Evolutionary conservation across 1,284 basidiomycete genomes (phyloP).

Genomic region (Athelia sp.): DNA sequence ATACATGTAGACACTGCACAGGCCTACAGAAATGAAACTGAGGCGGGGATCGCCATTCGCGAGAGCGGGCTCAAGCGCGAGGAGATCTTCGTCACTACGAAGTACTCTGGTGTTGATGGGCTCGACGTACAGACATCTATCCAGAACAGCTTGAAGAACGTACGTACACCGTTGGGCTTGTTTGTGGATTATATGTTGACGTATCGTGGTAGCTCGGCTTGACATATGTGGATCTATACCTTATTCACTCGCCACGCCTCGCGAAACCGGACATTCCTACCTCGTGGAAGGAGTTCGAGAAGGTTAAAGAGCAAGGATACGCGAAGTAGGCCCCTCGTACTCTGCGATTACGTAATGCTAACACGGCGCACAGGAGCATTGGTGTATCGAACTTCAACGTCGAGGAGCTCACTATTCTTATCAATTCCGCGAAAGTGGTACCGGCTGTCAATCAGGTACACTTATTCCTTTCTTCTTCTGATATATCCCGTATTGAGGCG

Average conservation of each 20-base stretch:
- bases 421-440: conserved; percentile 50
- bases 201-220: conserved; percentile 48
- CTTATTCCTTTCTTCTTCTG: neutral
- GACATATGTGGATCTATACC: conserved; percentile 66
- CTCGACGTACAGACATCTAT: conserved; percentile 51
- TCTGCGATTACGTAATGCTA: neutral
- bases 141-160: conserved; percentile 52
- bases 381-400: conserved; percentile 72
- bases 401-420: conserved; percentile 46
- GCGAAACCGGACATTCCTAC: conserved; percentile 49
- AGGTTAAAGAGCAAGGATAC: conserved; percentile 48
- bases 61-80: conserved; percentile 40
- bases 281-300: conserved; percentile 61
- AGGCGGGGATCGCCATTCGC: conserved; percentile 42
- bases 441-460: conserved; percentile 70
- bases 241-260: conserved; percentile 54
- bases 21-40: conserved; percentile 41
- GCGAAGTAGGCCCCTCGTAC: conserved; percentile 37
- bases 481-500: neutral
- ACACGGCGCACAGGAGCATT: conserved; percentile 45
- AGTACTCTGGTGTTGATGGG: conserved; percentile 53
- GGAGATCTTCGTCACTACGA: conserved; percentile 49
- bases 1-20: conserved; percentile 39
- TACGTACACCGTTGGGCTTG: conserved; percentile 22
- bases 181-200: conserved; percentile 2